phyloP scores from a whole-genome alignment of 352 stramenopile species.

The Globisporangium solare region DNA sequence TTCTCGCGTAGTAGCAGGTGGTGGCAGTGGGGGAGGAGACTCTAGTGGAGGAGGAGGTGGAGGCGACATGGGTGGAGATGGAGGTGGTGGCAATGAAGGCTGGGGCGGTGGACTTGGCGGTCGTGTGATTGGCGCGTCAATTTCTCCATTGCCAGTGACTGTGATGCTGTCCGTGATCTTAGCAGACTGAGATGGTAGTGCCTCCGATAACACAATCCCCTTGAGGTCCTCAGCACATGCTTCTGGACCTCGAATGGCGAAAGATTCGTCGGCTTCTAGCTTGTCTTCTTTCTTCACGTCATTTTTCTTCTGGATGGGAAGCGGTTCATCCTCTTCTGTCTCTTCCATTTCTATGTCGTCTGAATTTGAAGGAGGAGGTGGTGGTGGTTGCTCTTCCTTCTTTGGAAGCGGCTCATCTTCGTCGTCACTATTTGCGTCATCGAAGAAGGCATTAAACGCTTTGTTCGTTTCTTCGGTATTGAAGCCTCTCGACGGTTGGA shows the following conservation, averaged over 20 bases:
- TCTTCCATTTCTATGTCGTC: slow-evolving; percentile 37
- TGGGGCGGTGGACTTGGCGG: background rate
- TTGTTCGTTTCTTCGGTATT: slow-evolving; percentile 59
- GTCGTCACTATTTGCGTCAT: slow-evolving; percentile 50
- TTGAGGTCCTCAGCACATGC: background rate
- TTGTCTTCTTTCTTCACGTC: slow-evolving; percentile 6
- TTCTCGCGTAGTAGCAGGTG: slow-evolving; percentile 20
- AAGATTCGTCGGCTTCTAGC: slow-evolving; percentile 29
- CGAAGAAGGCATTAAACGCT: slow-evolving; percentile 70
- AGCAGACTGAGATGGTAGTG: background rate
- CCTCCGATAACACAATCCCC: slow-evolving; percentile 4
- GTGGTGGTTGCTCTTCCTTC: slow-evolving; percentile 12
- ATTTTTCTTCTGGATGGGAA: slow-evolving; percentile 19
- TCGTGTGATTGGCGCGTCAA: background rate
- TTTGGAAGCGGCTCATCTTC: slow-evolving; percentile 61
- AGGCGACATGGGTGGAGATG: slow-evolving; percentile 44
- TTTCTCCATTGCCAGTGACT: background rate
- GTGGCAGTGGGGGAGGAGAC: slow-evolving; percentile 16
- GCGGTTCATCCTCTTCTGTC: slow-evolving; percentile 58
- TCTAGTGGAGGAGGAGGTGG: slow-evolving; percentile 30
- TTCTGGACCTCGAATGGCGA: slow-evolving; percentile 12
- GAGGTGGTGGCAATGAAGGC: slow-evolving; percentile 27
- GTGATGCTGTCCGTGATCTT: background rate
- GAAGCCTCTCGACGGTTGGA: slow-evolving; percentile 28
- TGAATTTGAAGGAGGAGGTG: background rate